Evolutionary conservation across 2,329 filamentous ascomycete genomes (phyloP).

Genomic region (Ophiostoma piceae): DNA sequence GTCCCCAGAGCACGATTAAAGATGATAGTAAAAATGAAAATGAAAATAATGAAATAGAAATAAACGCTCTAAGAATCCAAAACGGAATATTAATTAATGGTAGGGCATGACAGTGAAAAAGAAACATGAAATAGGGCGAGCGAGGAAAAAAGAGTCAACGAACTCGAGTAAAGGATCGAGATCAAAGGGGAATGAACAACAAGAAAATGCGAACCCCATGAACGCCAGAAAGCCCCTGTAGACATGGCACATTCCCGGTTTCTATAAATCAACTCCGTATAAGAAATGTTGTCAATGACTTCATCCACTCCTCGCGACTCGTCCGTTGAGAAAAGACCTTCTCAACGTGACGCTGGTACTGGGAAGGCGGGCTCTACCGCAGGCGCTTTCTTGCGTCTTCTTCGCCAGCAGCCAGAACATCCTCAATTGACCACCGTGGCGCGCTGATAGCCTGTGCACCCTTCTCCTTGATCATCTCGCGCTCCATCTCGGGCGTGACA

Average conservation of each 20-base stretch:
- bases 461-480: constrained; percentile 57
- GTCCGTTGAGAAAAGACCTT: constrained; percentile 19
- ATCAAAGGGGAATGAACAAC: constrained; percentile 13
- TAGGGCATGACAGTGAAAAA: constrained; percentile 12
- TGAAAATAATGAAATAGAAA: constrained; percentile 19
- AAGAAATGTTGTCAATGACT: constrained; percentile 22
- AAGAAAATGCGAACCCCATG: constrained; percentile 13
- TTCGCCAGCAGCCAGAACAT: constrained; percentile 60
- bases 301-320: constrained; percentile 20
- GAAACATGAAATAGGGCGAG: constrained; percentile 8
- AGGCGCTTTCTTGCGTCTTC: constrained; percentile 32
- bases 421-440: constrained; percentile 79
- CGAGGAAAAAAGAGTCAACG: not conserved
- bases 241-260: constrained; percentile 4
- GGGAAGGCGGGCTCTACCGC: constrained; percentile 29
- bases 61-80: constrained; percentile 16
- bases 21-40: constrained; percentile 11
- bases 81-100: constrained; percentile 19
- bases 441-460: constrained; percentile 66
- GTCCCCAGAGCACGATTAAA: constrained; percentile 13
- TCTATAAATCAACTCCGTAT: constrained; percentile 22
- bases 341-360: constrained; percentile 20
- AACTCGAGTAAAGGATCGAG: not conserved
- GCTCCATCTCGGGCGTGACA: constrained; percentile 65
- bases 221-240: constrained; percentile 22